Evolutionary conservation across 2,329 filamentous ascomycete genomes (phyloP).

Genomic region (Aspergillus aculeatinus): DNA sequence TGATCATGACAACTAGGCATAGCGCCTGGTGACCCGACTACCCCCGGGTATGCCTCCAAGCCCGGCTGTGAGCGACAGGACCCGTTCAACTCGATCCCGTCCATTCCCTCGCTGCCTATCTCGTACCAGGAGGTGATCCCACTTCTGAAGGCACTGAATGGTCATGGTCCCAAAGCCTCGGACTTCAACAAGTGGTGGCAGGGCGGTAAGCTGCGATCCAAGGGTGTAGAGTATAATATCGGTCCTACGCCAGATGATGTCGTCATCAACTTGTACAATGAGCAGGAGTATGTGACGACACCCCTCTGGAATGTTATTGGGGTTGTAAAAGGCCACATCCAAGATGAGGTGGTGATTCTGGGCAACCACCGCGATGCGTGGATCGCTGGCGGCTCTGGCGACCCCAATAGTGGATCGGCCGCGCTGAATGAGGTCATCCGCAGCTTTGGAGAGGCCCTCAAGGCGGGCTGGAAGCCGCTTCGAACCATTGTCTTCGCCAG

Average conservation of each 20-base stretch:
- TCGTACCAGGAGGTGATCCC: slow-evolving; percentile 85
- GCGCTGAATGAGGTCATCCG: slow-evolving; percentile 76
- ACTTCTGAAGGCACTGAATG: slow-evolving; percentile 85
- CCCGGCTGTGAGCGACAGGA: slow-evolving; percentile 78
- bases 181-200: slow-evolving; percentile 74
- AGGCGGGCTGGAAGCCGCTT: slow-evolving; percentile 76
- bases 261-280: slow-evolving; percentile 70
- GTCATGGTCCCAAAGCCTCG: slow-evolving; percentile 74
- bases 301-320: slow-evolving; percentile 91
- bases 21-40: slow-evolving; percentile 75
- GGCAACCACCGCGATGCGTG: slow-evolving; percentile 93
- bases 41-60: slow-evolving; percentile 89
- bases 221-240: slow-evolving; percentile 80
- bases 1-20: slow-evolving; percentile 44
- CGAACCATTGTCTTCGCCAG: slow-evolving; percentile 90
- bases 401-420: slow-evolving; percentile 80
- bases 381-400: slow-evolving; percentile 79
- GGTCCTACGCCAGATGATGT: slow-evolving; percentile 74
- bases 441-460: slow-evolving; percentile 69
- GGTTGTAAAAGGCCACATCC: slow-evolving; percentile 80
- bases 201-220: slow-evolving; percentile 71
- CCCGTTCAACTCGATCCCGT: slow-evolving; percentile 68
- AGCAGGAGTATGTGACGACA: slow-evolving; percentile 78
- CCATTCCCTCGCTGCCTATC: slow-evolving; percentile 87
- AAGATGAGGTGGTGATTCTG: slow-evolving; percentile 81